Conservation (phyloP, 2,329 filamentous ascomycete species). For the Volutella citrinella region DNA sequence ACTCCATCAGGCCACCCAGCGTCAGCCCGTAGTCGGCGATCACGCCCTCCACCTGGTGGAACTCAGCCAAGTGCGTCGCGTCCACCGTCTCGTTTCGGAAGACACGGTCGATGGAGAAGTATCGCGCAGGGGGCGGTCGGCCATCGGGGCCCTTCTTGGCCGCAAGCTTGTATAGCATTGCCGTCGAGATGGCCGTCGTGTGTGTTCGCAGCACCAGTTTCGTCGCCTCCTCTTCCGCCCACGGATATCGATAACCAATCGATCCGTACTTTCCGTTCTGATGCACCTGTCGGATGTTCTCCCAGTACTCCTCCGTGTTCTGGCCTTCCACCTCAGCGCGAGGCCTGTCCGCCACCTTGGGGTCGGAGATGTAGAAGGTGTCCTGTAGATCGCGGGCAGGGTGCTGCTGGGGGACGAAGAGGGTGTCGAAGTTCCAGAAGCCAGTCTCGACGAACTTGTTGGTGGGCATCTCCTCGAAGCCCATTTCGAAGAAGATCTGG, state of each 20-base stretch:
- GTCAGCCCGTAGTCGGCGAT: constrained; percentile 96
- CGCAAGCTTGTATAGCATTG: constrained; percentile 87
- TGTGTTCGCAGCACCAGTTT: constrained; percentile 91
- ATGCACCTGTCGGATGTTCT: constrained; percentile 84
- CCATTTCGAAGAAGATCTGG: constrained; percentile 99
- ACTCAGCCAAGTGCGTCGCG: constrained; percentile 93
- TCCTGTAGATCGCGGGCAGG: constrained; percentile 96
- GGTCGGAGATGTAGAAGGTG: constrained; percentile 97
- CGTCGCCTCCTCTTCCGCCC: constrained; percentile 82
- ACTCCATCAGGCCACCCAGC: constrained; percentile 84
- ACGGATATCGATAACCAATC: constrained; percentile 94
- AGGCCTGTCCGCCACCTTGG: constrained; percentile 69
- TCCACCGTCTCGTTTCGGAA: constrained; percentile 98
- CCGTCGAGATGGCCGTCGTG: constrained; percentile 88
- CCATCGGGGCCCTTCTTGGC: constrained; percentile 72
- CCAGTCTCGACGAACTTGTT: constrained; percentile 91
- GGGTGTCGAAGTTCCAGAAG: constrained; percentile 98
- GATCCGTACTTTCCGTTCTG: constrained; percentile 90
- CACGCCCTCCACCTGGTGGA: constrained; percentile 98
- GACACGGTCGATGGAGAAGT: constrained; percentile 97
- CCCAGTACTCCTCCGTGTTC: constrained; percentile 83
- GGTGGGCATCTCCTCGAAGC: constrained; percentile 97
- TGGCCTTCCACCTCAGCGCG: constrained; percentile 53
- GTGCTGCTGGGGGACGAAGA: constrained; percentile 94
- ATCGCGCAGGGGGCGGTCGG: constrained; percentile 68